Percentiles rank a stretch among this genome's conserved stretches.
Conservation (phyloP, 257 asterid genomes). For the Fraxinus anomala region DNA sequence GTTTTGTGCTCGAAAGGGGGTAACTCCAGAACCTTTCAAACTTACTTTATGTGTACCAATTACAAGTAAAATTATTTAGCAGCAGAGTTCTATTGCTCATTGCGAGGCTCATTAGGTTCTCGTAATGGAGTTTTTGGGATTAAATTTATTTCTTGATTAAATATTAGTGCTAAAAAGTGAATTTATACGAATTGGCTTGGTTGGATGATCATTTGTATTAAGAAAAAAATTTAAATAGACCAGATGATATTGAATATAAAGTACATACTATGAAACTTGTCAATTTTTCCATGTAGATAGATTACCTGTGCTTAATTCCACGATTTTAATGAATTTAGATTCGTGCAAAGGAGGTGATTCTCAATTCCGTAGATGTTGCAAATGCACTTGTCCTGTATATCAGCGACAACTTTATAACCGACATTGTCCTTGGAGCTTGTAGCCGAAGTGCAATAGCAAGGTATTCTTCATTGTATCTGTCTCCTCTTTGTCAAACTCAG, state of each 20-base stretch:
- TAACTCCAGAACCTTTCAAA: conserved; percentile 22
- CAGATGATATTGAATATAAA: neutral
- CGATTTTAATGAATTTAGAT: conserved; percentile 41
- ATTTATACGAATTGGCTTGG: neutral
- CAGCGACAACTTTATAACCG: conserved; percentile 36
- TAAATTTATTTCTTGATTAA: neutral
- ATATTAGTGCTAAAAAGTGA: neutral
- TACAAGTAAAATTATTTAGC: neutral
- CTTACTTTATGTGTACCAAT: neutral
- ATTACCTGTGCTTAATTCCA: neutral
- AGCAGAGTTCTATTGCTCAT: neutral
- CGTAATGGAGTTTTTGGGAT: neutral
- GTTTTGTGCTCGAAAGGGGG: conserved; percentile 90
- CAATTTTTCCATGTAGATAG: neutral
- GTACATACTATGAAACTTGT: neutral
- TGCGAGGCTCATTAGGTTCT: neutral
- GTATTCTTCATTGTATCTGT: conserved; percentile 34
- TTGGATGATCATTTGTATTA: neutral
- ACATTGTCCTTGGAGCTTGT: conserved; percentile 74
- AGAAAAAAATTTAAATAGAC: neutral
- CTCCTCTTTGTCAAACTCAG: neutral
- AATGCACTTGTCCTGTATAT: conserved; percentile 53
- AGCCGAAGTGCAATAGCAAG: conserved; percentile 60
- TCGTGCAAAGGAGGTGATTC: conserved; percentile 67
- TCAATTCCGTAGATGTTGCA: conserved; percentile 58